These are phyloP conservation scores for Ziziphus jujuba DNA, from an alignment of 306 rosid genomes.

Conservation along the genomic window DNA sequence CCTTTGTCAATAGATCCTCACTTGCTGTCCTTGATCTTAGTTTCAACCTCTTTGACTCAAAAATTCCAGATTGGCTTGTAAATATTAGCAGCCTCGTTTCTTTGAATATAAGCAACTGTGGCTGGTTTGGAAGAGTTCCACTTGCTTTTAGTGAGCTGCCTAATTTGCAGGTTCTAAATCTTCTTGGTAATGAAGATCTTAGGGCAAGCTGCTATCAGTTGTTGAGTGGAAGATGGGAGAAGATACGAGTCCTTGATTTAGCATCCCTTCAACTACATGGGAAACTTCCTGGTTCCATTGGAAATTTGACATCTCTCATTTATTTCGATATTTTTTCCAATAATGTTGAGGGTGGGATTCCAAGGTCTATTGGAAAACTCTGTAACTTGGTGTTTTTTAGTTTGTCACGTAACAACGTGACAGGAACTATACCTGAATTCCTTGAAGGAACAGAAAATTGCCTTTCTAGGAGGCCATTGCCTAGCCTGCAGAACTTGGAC, in stretches of 20 bases:
- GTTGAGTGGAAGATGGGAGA: conserved; percentile 34
- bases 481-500: too few relatives aligned
- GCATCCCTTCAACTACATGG: conserved; percentile 26
- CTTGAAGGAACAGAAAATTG: too few relatives aligned
- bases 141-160: conserved; percentile 33
- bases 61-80: conserved; percentile 41
- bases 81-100: conserved; percentile 27
- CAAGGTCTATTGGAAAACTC: conserved; percentile 32
- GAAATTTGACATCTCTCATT: too few relatives aligned
- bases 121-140: conserved; percentile 39
- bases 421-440: conserved; percentile 26
- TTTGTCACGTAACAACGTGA: conserved; percentile 23
- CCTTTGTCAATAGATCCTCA: too few relatives aligned
- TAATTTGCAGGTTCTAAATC: conserved; percentile 15
- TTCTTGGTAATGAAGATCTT: conserved; percentile 12
- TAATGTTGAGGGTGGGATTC: too few relatives aligned
- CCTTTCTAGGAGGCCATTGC: conserved; percentile 18
- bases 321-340: too few relatives aligned
- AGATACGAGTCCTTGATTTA: conserved; percentile 20
- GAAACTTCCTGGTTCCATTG: too few relatives aligned
- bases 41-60: too few relatives aligned
- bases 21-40: too few relatives aligned
- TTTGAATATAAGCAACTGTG: conserved; percentile 2
- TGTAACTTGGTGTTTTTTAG: conserved; percentile 4
- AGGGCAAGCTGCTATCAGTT: conserved; percentile 39